Conservation (phyloP, 78 protist species). For the Protostelium mycophagum region DNA sequence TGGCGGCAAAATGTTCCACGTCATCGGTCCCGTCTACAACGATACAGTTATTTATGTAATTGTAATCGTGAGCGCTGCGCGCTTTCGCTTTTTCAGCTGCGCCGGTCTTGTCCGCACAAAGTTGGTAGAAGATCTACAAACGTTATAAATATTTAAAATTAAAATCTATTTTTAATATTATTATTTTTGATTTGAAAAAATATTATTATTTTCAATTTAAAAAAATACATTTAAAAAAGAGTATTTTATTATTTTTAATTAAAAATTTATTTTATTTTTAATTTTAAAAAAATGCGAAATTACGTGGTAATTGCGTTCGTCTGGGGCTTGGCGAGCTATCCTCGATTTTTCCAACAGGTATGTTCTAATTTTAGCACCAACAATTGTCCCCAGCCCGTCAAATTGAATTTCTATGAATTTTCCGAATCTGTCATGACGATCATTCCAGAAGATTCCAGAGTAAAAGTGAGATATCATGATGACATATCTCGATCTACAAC, state of each 20-base stretch:
- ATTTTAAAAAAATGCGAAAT: constrained; percentile 70
- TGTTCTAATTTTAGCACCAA: constrained; percentile 71
- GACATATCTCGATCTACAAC: not conserved
- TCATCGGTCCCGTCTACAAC: constrained; percentile 56
- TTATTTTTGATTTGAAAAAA: not conserved
- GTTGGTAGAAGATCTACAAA: constrained; percentile 3
- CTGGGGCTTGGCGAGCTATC: constrained; percentile 63
- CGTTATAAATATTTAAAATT: not conserved
- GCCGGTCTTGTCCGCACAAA: not conserved
- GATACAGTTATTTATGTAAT: constrained; percentile 9
- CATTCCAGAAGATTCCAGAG: constrained; percentile 4
- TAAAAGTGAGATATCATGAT: constrained; percentile 25
- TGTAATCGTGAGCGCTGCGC: not conserved
- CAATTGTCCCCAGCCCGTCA: constrained; percentile 46
- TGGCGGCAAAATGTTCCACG: constrained; percentile 23
- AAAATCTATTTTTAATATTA: too few species aligned
- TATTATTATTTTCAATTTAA: constrained; percentile 1
- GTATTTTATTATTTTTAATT: too few species aligned
- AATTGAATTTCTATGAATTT: constrained; percentile 81
- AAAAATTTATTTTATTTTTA: too few species aligned
- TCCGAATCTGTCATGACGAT: constrained; percentile 76
- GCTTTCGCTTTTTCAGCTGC: not conserved
- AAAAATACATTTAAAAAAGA: too few species aligned
- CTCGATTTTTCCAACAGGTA: constrained; percentile 84
- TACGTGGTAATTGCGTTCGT: constrained; percentile 86